These are phyloP conservation scores for Trypanosomatidae sp. DNA, from an alignment of 208 protist genomes.

Conservation along the genomic window DNA sequence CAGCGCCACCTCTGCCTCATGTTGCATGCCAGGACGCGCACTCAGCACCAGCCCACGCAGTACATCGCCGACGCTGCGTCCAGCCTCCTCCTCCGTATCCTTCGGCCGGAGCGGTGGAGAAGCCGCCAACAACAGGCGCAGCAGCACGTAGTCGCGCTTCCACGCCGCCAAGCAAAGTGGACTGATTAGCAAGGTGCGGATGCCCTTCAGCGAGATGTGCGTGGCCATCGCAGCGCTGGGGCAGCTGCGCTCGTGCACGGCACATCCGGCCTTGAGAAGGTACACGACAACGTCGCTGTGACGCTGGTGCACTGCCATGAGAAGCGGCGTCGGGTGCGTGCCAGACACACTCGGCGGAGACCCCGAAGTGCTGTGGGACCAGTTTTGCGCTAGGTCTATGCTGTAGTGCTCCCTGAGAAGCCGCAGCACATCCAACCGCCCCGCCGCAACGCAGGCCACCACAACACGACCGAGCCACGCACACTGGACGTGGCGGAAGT, in stretches of 20 bases:
- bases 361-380: background rate
- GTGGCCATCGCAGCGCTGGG: constrained; percentile 19
- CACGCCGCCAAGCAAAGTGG: constrained; percentile 68
- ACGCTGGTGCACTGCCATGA: constrained; percentile 38
- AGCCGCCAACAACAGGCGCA: constrained; percentile 45
- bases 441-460: constrained; percentile 35
- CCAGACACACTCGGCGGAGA: background rate
- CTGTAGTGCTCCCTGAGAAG: constrained; percentile 43
- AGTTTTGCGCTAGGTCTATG: constrained; percentile 27
- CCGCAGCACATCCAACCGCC: constrained; percentile 41
- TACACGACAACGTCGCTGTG: constrained; percentile 45
- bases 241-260: constrained; percentile 26
- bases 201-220: constrained; percentile 23
- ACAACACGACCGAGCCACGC: constrained; percentile 48
- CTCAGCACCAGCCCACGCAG: constrained; percentile 49
- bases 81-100: constrained; percentile 25
- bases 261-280: constrained; percentile 45
- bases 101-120: constrained; percentile 26
- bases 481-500: constrained; percentile 28
- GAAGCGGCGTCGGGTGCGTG: constrained; percentile 16
- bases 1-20: constrained; percentile 31
- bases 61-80: constrained; percentile 37
- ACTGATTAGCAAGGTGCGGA: constrained; percentile 35
- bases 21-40: constrained; percentile 18
- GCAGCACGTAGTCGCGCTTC: constrained; percentile 34